Evolutionary conservation across 345 rosid genomes (phyloP).

Genomic region (Rhizophora apiculata): DNA sequence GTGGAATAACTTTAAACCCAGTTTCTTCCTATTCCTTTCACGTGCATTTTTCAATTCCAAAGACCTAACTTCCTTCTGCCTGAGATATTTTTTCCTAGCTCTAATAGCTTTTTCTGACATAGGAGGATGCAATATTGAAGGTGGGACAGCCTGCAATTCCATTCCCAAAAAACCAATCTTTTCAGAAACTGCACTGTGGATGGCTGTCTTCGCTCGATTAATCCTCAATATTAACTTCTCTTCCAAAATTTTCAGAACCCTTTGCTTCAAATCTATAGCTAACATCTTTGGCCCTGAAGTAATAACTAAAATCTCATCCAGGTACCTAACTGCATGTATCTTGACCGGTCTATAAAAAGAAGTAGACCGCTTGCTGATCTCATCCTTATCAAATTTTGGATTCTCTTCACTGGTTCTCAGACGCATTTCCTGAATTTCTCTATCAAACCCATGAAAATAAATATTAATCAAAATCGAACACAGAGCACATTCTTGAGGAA

Average conservation of each 20-base stretch:
- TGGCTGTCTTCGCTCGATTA: conserved; percentile 55
- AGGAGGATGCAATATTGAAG: conserved; percentile 78
- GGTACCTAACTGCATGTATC: conserved; percentile 71
- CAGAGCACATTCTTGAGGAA: conserved; percentile 84
- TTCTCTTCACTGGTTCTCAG: conserved; percentile 47
- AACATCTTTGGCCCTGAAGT: conserved; percentile 75
- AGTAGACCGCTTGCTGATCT: conserved; percentile 26
- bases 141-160: conserved; percentile 88
- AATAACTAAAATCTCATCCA: conserved; percentile 77
- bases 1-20: conserved; percentile 68
- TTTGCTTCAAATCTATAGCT: conserved; percentile 61
- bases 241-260: conserved; percentile 50
- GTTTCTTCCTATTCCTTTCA: conserved; percentile 73
- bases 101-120: conserved; percentile 79
- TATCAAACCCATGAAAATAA: conserved; percentile 72
- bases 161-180: conserved; percentile 72
- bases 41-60: conserved; percentile 70
- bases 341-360: conserved; percentile 66
- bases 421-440: conserved; percentile 61
- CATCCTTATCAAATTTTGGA: conserved; percentile 37
- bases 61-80: conserved; percentile 80
- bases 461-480: conserved; percentile 61
- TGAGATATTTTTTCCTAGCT: conserved; percentile 79
- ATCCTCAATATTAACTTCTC: conserved; percentile 57
- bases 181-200: conserved; percentile 81